A percentile compares a stretch with the other conserved stretches of the same genome.
phyloP scores from a whole-genome alignment of 139 green algal species.

The Chlorella vulgaris region DNA sequence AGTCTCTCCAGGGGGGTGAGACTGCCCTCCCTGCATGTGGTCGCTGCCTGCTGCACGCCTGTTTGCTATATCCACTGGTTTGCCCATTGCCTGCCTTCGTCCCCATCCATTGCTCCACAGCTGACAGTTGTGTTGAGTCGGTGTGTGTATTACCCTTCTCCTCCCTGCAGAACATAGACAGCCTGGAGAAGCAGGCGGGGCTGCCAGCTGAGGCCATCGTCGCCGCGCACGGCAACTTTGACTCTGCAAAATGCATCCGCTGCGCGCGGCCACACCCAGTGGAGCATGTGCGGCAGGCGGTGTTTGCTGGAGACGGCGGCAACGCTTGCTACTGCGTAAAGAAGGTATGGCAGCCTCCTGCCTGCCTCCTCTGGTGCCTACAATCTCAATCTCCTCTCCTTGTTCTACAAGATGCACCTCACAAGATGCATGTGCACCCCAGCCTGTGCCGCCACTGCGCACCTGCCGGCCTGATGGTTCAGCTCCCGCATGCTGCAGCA shows the following conservation, averaged over 20 bases:
- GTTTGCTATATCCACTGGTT: neutral
- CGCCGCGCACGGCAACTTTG: slow-evolving; percentile 91
- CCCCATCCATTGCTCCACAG: slow-evolving; percentile 26
- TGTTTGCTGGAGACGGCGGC: slow-evolving; percentile 41
- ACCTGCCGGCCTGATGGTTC: too few relatives aligned
- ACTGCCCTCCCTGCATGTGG: neutral
- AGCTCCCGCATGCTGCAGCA: too few relatives aligned
- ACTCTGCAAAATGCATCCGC: slow-evolving; percentile 67
- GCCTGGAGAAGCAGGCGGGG: slow-evolving; percentile 67
- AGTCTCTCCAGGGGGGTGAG: neutral
- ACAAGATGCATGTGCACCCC: too few relatives aligned
- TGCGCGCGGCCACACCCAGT: slow-evolving; percentile 49
- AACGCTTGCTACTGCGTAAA: slow-evolving; percentile 39
- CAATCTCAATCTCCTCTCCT: too few relatives aligned
- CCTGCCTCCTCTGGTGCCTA: too few relatives aligned
- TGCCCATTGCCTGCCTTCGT: neutral
- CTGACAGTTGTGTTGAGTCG: too few relatives aligned
- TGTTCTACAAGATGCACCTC: too few relatives aligned
- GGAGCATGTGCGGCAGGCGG: slow-evolving; percentile 51
- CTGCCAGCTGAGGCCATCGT: slow-evolving; percentile 66
- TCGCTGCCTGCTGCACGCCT: neutral
- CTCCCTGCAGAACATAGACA: slow-evolving; percentile 92
- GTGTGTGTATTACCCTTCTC: too few relatives aligned
- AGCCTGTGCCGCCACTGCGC: too few relatives aligned
- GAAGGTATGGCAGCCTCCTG: neutral